A percentile compares a stretch with the other conserved stretches of the same genome.
These are phyloP conservation scores for Barnettozyma hawaiiensis DNA, from an alignment of 1,139 yeast genomes.

Conservation along the genomic window DNA sequence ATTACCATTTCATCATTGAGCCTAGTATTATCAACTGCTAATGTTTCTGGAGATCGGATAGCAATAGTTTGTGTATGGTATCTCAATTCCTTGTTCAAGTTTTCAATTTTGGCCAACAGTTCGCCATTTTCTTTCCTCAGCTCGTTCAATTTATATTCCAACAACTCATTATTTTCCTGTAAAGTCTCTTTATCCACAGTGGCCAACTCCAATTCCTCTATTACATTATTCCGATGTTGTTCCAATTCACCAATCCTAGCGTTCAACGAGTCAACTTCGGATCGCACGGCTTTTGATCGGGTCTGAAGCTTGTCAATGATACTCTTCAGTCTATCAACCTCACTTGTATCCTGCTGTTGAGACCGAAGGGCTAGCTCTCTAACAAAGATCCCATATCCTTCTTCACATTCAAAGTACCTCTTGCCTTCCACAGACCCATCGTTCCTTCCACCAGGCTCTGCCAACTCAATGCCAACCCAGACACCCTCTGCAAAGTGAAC, in stretches of 20 bases:
- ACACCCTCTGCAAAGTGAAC: constrained; percentile 56
- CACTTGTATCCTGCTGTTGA: neutral
- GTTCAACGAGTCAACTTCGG: constrained; percentile 26
- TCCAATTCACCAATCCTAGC: constrained; percentile 22
- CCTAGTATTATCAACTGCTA: constrained; percentile 3
- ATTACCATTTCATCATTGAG: constrained; percentile 22
- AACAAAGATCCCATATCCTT: constrained; percentile 56
- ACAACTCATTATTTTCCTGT: constrained; percentile 35
- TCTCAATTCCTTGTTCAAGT: constrained; percentile 24
- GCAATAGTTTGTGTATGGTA: neutral
- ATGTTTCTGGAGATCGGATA: constrained; percentile 2
- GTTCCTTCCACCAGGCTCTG: constrained; percentile 63
- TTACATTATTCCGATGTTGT: constrained; percentile 31
- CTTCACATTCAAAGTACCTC: constrained; percentile 50
- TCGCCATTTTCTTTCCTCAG: constrained; percentile 32
- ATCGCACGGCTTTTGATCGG: constrained; percentile 16
- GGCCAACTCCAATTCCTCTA: constrained; percentile 45
- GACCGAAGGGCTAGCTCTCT: constrained; percentile 26
- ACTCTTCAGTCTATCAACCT: constrained; percentile 26
- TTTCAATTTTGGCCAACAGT: constrained; percentile 31
- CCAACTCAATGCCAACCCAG: constrained; percentile 81
- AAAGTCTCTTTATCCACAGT: constrained; percentile 51
- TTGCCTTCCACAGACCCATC: constrained; percentile 69
- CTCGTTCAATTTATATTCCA: constrained; percentile 36
- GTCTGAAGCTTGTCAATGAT: constrained; percentile 44